These are phyloP conservation scores for Clausena lansium DNA, from an alignment of 345 rosid species.

Conservation along the genomic window DNA sequence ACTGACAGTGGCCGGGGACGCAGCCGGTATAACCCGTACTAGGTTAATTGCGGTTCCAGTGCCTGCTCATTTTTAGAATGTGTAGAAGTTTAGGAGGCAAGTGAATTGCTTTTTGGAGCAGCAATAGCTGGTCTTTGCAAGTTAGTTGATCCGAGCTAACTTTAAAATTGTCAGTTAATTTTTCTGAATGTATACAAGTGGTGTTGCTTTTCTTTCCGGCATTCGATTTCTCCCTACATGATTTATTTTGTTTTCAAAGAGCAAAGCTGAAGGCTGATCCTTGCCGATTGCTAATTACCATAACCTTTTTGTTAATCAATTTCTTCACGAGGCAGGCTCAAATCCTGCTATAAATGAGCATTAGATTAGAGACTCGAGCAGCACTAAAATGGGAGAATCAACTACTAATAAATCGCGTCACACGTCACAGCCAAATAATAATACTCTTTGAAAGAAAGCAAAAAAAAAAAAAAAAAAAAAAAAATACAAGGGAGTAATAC, in stretches of 20 bases:
- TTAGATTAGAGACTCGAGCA: too few relatives aligned
- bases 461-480: too few relatives aligned
- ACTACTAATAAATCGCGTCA: too few relatives aligned
- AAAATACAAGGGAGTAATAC: too few relatives aligned
- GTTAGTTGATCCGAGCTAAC: neutral
- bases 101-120: neutral
- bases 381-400: too few relatives aligned
- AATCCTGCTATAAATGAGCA: neutral
- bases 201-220: too few relatives aligned
- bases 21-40: conserved; percentile 76
- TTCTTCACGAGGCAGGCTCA: neutral
- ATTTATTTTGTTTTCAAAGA: too few relatives aligned
- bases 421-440: too few relatives aligned
- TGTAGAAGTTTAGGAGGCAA: neutral
- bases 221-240: too few relatives aligned
- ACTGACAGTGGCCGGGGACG: conserved; percentile 59
- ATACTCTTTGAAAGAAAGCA: too few relatives aligned
- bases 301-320: neutral
- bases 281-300: neutral
- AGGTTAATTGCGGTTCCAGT: neutral
- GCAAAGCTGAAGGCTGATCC: too few relatives aligned
- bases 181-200: neutral
- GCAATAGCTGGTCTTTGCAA: neutral
- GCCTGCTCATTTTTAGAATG: neutral
- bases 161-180: neutral